Evolutionary conservation across 176 grass and related monocot genomes (phyloP).

Genomic region (Tillandsia fasciculata): DNA sequence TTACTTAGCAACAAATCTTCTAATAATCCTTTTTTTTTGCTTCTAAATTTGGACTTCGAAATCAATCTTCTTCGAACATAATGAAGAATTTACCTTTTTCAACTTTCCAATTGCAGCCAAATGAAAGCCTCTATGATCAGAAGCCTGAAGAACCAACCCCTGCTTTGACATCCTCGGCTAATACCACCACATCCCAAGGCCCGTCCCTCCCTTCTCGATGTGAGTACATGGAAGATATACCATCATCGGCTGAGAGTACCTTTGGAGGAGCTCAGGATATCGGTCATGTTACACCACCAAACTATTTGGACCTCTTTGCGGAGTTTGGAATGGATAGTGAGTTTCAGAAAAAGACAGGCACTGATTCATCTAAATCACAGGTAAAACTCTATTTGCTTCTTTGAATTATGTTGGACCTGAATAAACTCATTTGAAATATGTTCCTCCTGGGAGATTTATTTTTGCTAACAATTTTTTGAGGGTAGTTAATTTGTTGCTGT

Average conservation of each 20-base stretch:
- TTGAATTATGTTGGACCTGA: background rate
- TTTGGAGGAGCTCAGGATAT: conserved; percentile 37
- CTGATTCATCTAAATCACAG: conserved; percentile 65
- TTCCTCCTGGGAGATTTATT: background rate
- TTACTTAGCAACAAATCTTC: too few species aligned
- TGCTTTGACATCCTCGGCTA: conserved; percentile 29
- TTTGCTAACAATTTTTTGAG: background rate
- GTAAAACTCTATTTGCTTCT: conserved; percentile 25
- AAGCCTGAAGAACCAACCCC: conserved; percentile 82
- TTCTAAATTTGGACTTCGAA: background rate
- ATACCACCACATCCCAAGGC: conserved; percentile 25
- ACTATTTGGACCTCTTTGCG: conserved; percentile 81
- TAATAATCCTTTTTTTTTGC: background rate
- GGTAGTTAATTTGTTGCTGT: background rate
- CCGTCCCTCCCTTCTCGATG: conserved; percentile 65
- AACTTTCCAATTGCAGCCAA: conserved; percentile 40
- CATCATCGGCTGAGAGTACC: conserved; percentile 29
- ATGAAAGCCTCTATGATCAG: conserved; percentile 90
- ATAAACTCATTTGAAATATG: background rate
- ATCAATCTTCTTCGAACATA: conserved; percentile 11
- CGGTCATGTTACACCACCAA: conserved; percentile 81
- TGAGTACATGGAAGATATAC: conserved; percentile 67
- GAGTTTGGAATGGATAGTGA: conserved; percentile 87
- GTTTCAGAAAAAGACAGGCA: conserved; percentile 56
- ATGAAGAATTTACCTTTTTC: background rate